Evolutionary conservation across 2,329 filamentous ascomycete genomes (phyloP), one percentile per base, ranked within the genome.

Genomic region (Chaetomiaceae sp.): DNA sequence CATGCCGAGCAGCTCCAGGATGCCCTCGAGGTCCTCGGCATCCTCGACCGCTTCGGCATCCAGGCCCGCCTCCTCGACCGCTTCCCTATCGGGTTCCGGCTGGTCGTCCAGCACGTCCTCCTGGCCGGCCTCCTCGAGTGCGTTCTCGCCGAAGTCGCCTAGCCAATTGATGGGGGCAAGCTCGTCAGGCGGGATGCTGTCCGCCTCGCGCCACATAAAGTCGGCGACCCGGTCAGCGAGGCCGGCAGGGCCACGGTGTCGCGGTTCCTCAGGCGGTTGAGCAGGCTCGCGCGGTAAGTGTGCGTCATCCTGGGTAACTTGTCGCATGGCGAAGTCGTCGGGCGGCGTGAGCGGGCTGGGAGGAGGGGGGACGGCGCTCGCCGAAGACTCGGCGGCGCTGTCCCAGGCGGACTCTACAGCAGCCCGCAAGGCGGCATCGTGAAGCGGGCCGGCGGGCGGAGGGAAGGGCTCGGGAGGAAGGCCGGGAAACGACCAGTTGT

Each of bases 1-100:
- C 86, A 98, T 94, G 30, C 93, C 93, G 49, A 98, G 85, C 14
- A 98, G 78, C 64, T 98, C 93, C 72, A 98, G 82, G 42, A 98
- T 87, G 0, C 93, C 93, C 62, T 98, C 93, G 14, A 98, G 81
- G 60, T 98, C 93, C 66, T 98, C 93, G 9, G 86, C 86, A 56
- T 96, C 86, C 35, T 90, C 86, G 34, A 88, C 76, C 9, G 83
- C 84, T 56, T 87, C 83, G 44, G 80, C 76, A 45, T 95, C 88
- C 29, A 91, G 70, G 17, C 75, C 76, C n/a, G 78, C 83, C 36
- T 77, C 84, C 42, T 80, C 79, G 18, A 79, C 71, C 1, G 78
- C 77, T 48, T 84, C 81, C 12, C 69, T 75, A 45, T 79, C 76
- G 33, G 69, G 71, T 17, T 68, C 70, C 17, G 62, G 58, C 7